These are phyloP conservation scores for Beauveria medogensis DNA, from an alignment of 2,329 filamentous ascomycete species.

Conservation along the genomic window DNA sequence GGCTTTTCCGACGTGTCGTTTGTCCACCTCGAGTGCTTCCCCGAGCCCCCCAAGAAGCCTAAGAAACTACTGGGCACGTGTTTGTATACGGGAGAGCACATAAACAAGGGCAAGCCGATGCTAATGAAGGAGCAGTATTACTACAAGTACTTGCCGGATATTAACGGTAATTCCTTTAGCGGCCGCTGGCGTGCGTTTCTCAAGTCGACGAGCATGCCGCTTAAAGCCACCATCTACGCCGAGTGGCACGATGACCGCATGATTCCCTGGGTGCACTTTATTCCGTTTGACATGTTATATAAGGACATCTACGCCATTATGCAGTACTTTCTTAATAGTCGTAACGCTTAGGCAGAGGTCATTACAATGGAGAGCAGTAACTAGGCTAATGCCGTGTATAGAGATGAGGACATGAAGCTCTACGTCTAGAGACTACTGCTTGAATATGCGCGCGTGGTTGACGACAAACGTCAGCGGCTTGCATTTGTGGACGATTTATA, in stretches of 20 bases:
- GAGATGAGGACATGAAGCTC: constrained; percentile 48
- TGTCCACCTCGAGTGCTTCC: constrained; percentile 18
- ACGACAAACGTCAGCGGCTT: constrained; percentile 22
- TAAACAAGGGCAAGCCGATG: constrained; percentile 13
- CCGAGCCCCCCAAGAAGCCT: not conserved
- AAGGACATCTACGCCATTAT: constrained; percentile 35
- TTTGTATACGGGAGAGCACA: not conserved
- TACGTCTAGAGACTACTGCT: constrained; percentile 44
- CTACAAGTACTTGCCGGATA: constrained; percentile 35
- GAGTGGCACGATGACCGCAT: constrained; percentile 43
- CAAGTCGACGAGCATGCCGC: not conserved
- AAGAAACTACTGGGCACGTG: not conserved
- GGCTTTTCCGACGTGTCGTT: constrained; percentile 21
- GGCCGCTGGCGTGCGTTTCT: constrained; percentile 15
- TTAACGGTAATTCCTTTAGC: constrained; percentile 39
- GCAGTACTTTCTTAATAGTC: constrained; percentile 38
- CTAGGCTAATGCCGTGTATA: constrained; percentile 45
- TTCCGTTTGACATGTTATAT: constrained; percentile 52
- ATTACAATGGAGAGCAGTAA: constrained; percentile 43
- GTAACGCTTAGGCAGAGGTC: constrained; percentile 33
- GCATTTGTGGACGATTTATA: constrained; percentile 22
- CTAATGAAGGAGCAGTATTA: constrained; percentile 28
- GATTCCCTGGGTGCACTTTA: constrained; percentile 54
- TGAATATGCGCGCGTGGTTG: constrained; percentile 33
- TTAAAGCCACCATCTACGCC: not conserved